Evolutionary conservation across 139 green algal species (phyloP), one percentile per base, ranked within the genome.

Genomic region (Micractinium sp.): DNA sequence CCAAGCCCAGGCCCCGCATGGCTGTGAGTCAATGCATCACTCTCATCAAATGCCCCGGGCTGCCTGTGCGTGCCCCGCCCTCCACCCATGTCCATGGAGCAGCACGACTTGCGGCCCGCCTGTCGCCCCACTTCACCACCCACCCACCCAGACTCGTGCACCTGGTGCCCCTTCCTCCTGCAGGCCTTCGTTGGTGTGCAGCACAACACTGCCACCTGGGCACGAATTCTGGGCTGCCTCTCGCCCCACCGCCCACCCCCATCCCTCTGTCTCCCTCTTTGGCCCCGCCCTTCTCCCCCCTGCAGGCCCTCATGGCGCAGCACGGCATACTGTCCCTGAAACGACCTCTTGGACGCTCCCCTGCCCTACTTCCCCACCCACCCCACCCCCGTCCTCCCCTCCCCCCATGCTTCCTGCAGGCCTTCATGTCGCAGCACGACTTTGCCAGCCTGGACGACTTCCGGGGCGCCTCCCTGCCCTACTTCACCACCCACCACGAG

Each of bases 91-190:
- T 95, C 93, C 89, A 97, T 97, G 95, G 47, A 80, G 20, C 92
- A 97, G 92, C 97, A 99, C 87, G 91, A 91, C 90, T 99, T 99
- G 97, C 97, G 56, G 71, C 80, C 22, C 87, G 89, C 15, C 92
- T 99, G 92, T n/a, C n/a, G n/a, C 96, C 94, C 1, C 99, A 98
- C 92, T 97, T 99, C 85, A 99, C 98, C 20, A 98, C 96, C 15
- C 98, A 99, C 95, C 95, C n/a, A n/a, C n/a, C n/a, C n/a, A n/a
- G n/a, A n/a, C n/a, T n/a, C n/a, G n/a, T n/a, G n/a, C n/a, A n/a
- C n/a, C n/a, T n/a, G n/a, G n/a, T n/a, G n/a, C n/a, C n/a, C n/a
- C n/a, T n/a, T n/a, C n/a, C n/a, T n/a, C n/a, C n/a, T n/a, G n/a
- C n/a, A n/a, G n/a, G n/a, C n/a, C n/a, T n/a, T n/a, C n/a, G n/a